These are phyloP conservation scores for Wallacemonas rigidus DNA, from an alignment of 208 protist species.

Conservation along the genomic window DNA sequence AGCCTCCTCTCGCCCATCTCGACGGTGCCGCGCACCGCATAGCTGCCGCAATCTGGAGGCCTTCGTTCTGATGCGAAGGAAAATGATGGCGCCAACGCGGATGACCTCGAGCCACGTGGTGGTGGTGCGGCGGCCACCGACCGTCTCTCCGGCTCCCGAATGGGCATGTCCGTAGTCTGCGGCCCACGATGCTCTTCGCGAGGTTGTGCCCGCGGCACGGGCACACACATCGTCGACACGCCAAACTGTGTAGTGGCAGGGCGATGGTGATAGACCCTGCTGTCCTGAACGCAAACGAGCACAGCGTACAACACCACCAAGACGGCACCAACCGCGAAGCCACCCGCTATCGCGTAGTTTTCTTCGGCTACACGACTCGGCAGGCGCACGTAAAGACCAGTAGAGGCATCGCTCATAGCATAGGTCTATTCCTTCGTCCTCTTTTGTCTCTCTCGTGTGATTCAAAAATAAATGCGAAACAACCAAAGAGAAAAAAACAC, in stretches of 20 bases:
- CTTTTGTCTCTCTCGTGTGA: not conserved
- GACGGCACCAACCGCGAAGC: slow-evolving; percentile 28
- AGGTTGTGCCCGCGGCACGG: no score
- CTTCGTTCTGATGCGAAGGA: no score
- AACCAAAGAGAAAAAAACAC: slow-evolving; percentile 1
- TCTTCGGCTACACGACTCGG: slow-evolving; percentile 29
- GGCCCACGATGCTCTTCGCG: no score
- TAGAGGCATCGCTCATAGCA: not conserved
- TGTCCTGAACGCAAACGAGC: slow-evolving; percentile 13
- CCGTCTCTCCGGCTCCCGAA: no score
- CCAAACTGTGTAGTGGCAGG: not conserved
- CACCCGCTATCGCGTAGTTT: slow-evolving; percentile 38
- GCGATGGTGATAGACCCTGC: not conserved
- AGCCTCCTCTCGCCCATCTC: no score
- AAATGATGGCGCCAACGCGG: no score
- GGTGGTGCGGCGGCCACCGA: no score
- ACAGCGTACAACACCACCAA: slow-evolving; percentile 25
- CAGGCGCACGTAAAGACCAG: slow-evolving; percentile 4
- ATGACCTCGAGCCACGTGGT: no score
- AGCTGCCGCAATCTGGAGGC: no score
- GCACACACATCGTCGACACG: no score
- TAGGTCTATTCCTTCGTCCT: not conserved
- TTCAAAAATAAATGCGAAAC: not conserved
- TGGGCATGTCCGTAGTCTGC: no score
- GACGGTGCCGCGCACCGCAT: no score